Percentiles rank a stretch among this genome's conserved stretches.
phyloP scores from a whole-genome alignment of 2,329 filamentous ascomycete species.

The Tolypocladium tundrense region DNA sequence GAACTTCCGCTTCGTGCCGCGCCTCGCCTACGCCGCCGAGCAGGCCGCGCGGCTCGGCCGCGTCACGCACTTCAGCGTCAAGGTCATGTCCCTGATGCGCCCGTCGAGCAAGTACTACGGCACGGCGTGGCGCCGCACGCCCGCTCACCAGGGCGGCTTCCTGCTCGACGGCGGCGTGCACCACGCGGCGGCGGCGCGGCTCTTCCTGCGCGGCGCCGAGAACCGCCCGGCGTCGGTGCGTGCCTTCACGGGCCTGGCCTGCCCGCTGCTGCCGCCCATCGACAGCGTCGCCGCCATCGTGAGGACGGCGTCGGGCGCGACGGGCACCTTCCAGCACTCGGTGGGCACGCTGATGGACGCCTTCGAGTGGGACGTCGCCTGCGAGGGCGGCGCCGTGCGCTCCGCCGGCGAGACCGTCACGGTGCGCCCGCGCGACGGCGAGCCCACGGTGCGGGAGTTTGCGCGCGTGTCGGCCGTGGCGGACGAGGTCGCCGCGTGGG shows the following conservation, averaged over 20 bases:
- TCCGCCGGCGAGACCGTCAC: constrained; percentile 34
- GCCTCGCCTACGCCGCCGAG: constrained; percentile 41
- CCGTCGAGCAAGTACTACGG: constrained; percentile 35
- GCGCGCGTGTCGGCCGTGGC: constrained; percentile 42
- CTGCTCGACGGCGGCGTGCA: constrained; percentile 69
- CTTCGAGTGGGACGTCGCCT: constrained; percentile 46
- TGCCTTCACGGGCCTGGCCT: constrained; percentile 44
- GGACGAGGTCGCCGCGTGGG: constrained; percentile 53
- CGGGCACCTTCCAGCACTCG: constrained; percentile 47
- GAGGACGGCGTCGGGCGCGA: constrained; percentile 40
- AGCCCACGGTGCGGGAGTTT: constrained; percentile 29
- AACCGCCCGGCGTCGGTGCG: constrained; percentile 33
- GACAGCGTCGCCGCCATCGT: constrained; percentile 56
- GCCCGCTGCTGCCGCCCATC: constrained; percentile 49
- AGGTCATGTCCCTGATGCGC: constrained; percentile 24
- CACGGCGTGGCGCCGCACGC: constrained; percentile 55
- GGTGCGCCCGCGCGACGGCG: constrained; percentile 23
- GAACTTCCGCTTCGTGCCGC: constrained; percentile 57
- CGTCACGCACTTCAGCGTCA: constrained; percentile 36
- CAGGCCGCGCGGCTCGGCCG: constrained; percentile 20
- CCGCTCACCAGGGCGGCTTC: constrained; percentile 66
- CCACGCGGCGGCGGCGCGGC: constrained; percentile 51
- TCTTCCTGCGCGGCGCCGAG: constrained; percentile 40
- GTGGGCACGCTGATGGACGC: constrained; percentile 44
- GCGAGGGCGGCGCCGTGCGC: constrained; percentile 44